Base-by-base conservation (phyloP, 352 stramenopile genomes). In the Globisporangium sylvaticum region DNA sequence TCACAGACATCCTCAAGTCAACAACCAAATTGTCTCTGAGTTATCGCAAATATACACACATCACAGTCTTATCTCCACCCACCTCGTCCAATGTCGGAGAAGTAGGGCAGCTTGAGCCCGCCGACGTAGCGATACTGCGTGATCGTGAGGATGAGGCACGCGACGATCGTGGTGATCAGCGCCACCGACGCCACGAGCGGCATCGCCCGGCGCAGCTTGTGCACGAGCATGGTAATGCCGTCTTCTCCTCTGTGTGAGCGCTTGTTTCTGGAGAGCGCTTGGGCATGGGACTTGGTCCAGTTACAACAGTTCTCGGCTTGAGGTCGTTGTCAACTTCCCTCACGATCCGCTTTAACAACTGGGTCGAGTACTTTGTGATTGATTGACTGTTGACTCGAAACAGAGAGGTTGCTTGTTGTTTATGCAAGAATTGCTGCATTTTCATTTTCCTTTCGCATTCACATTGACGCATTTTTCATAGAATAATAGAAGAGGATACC, bases 41-140 rank as follows among this genome's bases (percentile, higher is more conserved):
- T n/a, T n/a, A n/a, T n/a, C n/a, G n/a, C n/a, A n/a, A n/a, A n/a
- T n/a, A n/a, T n/a, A n/a, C n/a, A n/a, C n/a, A n/a, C n/a, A n/a
- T n/a, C n/a, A n/a, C n/a, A n/a, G 14, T 6, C 14, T 6, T n/a
- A 20, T 20, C 39, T 20, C 4, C 12, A 52, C 63, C 5, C 62
- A 64, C 87, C 77, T 70, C 77, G 70, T n/a, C 79, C 79, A 58
- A 81, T 71, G 61, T 84, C 79, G 29, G 81, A 89, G 69, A 89
- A 86, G 69, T 84, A 89, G 18, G 78, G 81, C 75, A 78, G 83
- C 3, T 57, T 52, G 14, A 90, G 65, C 0, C 77, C 78, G 31
- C 81, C 81, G 7, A 80, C 64, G 57, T 89, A 89, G 31, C 72
- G 73, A 46, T 78, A 50, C 12, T 72, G 68, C 34, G 37, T 46